A percentile compares a stretch with the other conserved stretches of the same genome.
Conservation (phyloP, 192 early-diverging fungal species). For the Backusella mclennaniae region DNA sequence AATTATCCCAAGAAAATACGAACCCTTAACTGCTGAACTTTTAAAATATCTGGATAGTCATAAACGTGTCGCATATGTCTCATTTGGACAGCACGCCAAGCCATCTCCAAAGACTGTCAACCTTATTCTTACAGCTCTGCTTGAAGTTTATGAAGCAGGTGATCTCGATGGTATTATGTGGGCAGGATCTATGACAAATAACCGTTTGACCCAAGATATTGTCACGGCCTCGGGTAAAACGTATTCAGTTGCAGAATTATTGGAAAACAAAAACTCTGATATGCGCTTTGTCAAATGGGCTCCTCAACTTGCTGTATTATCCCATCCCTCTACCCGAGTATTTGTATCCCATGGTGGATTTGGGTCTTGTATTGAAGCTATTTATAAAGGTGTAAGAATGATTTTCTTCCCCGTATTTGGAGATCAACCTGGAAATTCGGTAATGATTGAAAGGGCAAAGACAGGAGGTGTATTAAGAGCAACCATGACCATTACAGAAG, state of each 20-base stretch:
- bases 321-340: constrained; percentile 21
- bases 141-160: constrained; percentile 15
- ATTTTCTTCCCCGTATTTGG: constrained; percentile 23
- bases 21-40: constrained; percentile 5
- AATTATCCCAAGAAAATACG: constrained; percentile 25
- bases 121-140: constrained; percentile 15
- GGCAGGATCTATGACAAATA: not conserved
- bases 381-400: constrained; percentile 30
- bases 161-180: constrained; percentile 37
- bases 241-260: not conserved
- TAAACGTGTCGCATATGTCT: constrained; percentile 21
- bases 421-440: constrained; percentile 14
- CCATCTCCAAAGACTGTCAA: not conserved
- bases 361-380: constrained; percentile 25
- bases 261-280: constrained; percentile 6
- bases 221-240: not conserved
- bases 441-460: constrained; percentile 6
- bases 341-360: constrained; percentile 35
- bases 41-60: constrained; percentile 23
- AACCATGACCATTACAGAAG: not conserved
- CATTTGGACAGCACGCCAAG: constrained; percentile 23
- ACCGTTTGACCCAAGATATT: not conserved
- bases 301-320: constrained; percentile 31
- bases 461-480: constrained; percentile 4
- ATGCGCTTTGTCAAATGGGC: constrained; percentile 15